Evolutionary conservation across 1,284 basidiomycete species (phyloP), one percentile per base, ranked within the genome.

Genomic region (Heterobasidion occidentale): DNA sequence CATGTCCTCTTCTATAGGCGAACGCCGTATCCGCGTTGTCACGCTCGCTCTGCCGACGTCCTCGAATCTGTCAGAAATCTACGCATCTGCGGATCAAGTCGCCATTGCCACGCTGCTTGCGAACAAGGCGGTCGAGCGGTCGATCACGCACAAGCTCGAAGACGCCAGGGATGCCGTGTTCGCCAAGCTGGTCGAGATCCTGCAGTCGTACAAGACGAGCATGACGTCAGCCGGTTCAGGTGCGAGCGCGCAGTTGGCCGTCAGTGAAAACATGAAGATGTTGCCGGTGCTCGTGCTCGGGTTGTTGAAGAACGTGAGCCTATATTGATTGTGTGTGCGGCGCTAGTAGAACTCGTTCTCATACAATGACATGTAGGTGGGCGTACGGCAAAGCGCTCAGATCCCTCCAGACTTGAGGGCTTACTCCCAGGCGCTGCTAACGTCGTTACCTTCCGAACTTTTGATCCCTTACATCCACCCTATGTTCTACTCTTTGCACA

Each of bases 81-180:
- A 94, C 70, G 92, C 92, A 0, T 94, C 92, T 1, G 96, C 92
- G 5, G 97, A 99, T 67, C 94, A 98, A 69, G 77, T 96, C 44
- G 95, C 96, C 1, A 84, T 99, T 59, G 86, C 88, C 7, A 93
- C 94, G 0, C 80, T 94, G 49, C 78, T 98, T 52, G 91, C 95
- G 42, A 95, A 97, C 79, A 99, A 99, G 77, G 96, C 94, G 7
- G 95, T 99, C 46, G 97, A 99, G 72, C 85, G 93, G 60, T 88
- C 87, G 6, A 80, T 96, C 67, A 88, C 88, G 3, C 88, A 94
- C 69, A 93, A 93, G 66, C 77, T 99, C 35, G 96, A 99, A 71
- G 96, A 99, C 66, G 90, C 90, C 17, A 81, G 97, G 46, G 95
- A 97, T 66, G 85, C 88, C n/a, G 73, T 97, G 55, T 86, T 89